Conservation (phyloP, 768 basidiomycete species). For the Boletus subparvulus region DNA sequence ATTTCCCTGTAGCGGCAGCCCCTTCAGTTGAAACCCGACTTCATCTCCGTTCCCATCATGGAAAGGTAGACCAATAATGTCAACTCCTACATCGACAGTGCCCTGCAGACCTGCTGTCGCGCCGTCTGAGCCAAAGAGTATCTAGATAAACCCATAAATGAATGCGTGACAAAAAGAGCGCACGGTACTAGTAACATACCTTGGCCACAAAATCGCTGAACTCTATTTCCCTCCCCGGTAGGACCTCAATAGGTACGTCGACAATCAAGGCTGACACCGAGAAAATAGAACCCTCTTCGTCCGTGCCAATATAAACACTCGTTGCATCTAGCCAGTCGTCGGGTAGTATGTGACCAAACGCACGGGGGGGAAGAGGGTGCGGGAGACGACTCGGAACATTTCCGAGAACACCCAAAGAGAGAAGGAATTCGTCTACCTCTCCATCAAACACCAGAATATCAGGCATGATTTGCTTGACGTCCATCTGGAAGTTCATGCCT, state of each 20-base stretch:
- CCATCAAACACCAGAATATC: conserved; percentile 82
- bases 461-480: conserved; percentile 65
- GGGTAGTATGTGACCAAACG: conserved; percentile 75
- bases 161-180: neutral
- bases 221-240: conserved; percentile 74
- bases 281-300: conserved; percentile 54
- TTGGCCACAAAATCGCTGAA: conserved; percentile 78
- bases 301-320: conserved; percentile 43
- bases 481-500: conserved; percentile 64
- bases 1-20: conserved; percentile 65
- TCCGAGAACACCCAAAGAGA: conserved; percentile 11
- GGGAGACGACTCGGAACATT: conserved; percentile 51
- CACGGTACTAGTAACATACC: conserved; percentile 39
- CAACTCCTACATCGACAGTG: conserved; percentile 56
- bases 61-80: conserved; percentile 61
- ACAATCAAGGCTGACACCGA: conserved; percentile 62
- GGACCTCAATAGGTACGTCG: conserved; percentile 73
- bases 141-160: conserved; percentile 37
- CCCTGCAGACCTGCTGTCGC: conserved; percentile 71
- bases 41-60: conserved; percentile 37
- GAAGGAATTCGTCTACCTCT: conserved; percentile 42
- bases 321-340: conserved; percentile 60
- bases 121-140: conserved; percentile 65
- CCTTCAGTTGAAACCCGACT: conserved; percentile 54
- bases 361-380: conserved; percentile 64